phyloP scores from a whole-genome alignment of 371 early-diverging fungal genomes.

The Circinella minor region DNA sequence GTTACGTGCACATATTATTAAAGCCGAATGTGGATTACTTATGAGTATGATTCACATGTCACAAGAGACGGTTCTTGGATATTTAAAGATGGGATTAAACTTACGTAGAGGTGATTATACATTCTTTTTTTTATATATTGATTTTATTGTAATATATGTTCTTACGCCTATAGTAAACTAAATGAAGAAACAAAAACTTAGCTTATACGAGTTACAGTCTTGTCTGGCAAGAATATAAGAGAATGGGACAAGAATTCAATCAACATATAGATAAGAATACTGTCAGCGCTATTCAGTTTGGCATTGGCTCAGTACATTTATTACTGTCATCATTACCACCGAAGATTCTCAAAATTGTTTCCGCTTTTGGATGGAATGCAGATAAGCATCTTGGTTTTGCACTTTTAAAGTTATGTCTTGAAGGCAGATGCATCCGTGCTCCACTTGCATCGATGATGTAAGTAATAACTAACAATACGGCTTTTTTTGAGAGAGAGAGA shows the following conservation, averaged over 20 bases:
- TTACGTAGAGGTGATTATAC: slow-evolving; percentile 52
- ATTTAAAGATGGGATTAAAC: slow-evolving; percentile 60
- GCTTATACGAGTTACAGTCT: slow-evolving; percentile 45
- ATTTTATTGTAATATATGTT: no score
- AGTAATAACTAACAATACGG: slow-evolving; percentile 10
- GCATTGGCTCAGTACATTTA: slow-evolving; percentile 59
- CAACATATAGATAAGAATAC: slow-evolving; percentile 40
- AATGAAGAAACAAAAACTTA: slow-evolving; percentile 1
- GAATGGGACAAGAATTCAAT: slow-evolving; percentile 44
- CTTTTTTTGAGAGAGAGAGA: background rate
- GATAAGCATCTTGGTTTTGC: slow-evolving; percentile 63
- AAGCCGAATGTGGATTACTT: slow-evolving; percentile 57
- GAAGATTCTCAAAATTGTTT: slow-evolving; percentile 57
- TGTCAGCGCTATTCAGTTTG: slow-evolving; percentile 45
- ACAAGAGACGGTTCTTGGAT: slow-evolving; percentile 61
- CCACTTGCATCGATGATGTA: slow-evolving; percentile 60
- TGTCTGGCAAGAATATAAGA: slow-evolving; percentile 48
- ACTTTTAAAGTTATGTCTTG: slow-evolving; percentile 51
- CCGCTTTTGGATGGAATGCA: slow-evolving; percentile 58
- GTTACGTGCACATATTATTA: slow-evolving; percentile 57
- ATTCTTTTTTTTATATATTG: no score
- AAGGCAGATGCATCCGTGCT: slow-evolving; percentile 56
- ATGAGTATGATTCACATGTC: slow-evolving; percentile 57
- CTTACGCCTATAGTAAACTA: no score
- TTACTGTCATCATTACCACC: slow-evolving; percentile 57